Evolutionary conservation across 176 grass and related monocot genomes (phyloP).

Genomic region (Chloris gayana): DNA sequence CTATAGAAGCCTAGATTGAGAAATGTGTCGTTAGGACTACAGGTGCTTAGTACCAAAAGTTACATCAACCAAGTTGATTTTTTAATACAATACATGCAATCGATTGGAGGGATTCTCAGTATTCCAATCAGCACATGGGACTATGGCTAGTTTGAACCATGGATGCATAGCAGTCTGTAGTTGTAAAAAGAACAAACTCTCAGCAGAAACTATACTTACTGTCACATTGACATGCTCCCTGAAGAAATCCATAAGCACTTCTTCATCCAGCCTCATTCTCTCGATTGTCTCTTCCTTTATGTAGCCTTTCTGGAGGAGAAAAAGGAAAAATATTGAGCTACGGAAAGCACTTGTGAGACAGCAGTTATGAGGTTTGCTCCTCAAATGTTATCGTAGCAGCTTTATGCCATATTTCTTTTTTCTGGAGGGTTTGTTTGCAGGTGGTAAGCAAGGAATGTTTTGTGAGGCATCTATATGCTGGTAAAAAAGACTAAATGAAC

Average conservation of each 20-base stretch:
- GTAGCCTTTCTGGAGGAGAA: conserved; percentile 67
- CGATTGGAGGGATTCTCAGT: conserved; percentile 7
- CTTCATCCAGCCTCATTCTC: conserved; percentile 97
- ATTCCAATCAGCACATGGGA: conserved; percentile 27
- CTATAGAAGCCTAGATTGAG: conserved; percentile 9
- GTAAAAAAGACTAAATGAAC: conserved; percentile 23
- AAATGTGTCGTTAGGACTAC: conserved; percentile 12
- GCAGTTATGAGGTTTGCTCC: conserved; percentile 4
- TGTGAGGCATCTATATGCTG: conserved; percentile 11
- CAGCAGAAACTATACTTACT: conserved; percentile 61
- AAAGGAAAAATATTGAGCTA: conserved; percentile 26
- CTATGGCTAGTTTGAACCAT: not conserved
- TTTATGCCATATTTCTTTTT: not conserved
- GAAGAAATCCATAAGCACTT: conserved; percentile 98
- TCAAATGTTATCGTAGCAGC: not conserved
- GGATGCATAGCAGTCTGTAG: conserved; percentile 9
- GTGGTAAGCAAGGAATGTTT: not conserved
- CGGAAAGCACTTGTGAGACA: not conserved
- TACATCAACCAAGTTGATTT: conserved; percentile 6
- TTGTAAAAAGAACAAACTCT: conserved; percentile 34
- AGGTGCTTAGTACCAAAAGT: not conserved
- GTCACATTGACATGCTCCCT: conserved; percentile 84
- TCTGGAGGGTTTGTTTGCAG: not conserved
- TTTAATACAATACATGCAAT: conserved; percentile 30
- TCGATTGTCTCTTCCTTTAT: conserved; percentile 89